A percentile compares a stretch with the other conserved stretches of the same genome.
Conservation (phyloP, 305 asterid genomes). For the Salvia sclarea region DNA sequence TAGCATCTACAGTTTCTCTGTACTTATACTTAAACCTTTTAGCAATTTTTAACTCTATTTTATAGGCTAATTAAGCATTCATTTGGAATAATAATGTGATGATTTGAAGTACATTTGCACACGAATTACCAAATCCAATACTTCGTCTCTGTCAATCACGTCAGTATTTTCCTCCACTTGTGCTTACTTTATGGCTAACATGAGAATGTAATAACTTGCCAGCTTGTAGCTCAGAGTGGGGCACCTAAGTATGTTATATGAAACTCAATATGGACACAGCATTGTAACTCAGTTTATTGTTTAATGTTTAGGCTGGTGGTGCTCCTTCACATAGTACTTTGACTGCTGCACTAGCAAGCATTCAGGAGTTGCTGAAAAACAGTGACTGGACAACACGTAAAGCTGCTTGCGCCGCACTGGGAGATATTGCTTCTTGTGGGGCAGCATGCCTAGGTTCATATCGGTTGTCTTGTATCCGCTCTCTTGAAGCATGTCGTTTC, state of each 20-base stretch:
- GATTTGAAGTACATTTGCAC: slow-evolving; percentile 11
- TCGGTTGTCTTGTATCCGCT: slow-evolving; percentile 64
- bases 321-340: slow-evolving; percentile 59
- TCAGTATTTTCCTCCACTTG: slow-evolving; percentile 5
- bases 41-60: background rate
- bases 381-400: slow-evolving; percentile 93
- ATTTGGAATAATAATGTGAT: slow-evolving; percentile 3
- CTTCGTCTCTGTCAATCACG: slow-evolving; percentile 5
- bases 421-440: slow-evolving; percentile 83
- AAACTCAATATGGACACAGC: slow-evolving; percentile 3
- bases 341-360: slow-evolving; percentile 74
- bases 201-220: slow-evolving; percentile 19
- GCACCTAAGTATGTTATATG: slow-evolving; percentile 24
- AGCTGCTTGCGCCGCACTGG: slow-evolving; percentile 82
- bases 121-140: background rate
- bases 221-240: slow-evolving; percentile 19
- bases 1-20: background rate
- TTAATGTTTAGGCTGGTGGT: slow-evolving; percentile 84
- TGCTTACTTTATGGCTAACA: slow-evolving; percentile 3
- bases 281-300: slow-evolving; percentile 23
- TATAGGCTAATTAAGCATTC: slow-evolving; percentile 3
- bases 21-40: slow-evolving; percentile 15
- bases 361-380: slow-evolving; percentile 81
- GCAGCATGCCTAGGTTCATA: slow-evolving; percentile 67
- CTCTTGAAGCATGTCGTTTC: slow-evolving; percentile 90